phyloP scores from a whole-genome alignment of 768 basidiomycete genomes.

The Amyloporia xantha region DNA sequence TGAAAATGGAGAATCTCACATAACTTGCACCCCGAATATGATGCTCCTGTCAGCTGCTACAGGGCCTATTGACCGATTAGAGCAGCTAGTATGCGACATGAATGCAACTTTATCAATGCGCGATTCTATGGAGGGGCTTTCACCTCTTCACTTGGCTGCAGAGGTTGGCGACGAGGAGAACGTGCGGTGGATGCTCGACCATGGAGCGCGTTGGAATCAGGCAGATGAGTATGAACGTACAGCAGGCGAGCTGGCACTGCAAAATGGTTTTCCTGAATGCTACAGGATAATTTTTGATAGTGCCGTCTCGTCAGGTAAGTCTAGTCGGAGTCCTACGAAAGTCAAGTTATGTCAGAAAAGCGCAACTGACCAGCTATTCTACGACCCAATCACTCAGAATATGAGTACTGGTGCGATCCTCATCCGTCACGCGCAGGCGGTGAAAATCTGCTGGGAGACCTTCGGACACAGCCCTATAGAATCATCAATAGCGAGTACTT shows the following conservation, averaged over 20 bases:
- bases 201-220: not conserved
- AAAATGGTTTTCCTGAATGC: not conserved
- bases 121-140: not conserved
- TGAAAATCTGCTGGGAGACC: not conserved
- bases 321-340: too few species aligned
- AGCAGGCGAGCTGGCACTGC: not conserved
- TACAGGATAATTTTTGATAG: not conserved
- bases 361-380: not conserved
- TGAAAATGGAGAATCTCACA: too few species aligned
- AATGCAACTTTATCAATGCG: not conserved
- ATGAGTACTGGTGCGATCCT: not conserved
- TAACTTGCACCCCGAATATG: not conserved
- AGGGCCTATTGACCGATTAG: not conserved
- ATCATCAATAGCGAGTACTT: not conserved
- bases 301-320: not conserved
- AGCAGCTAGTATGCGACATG: not conserved
- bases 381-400: not conserved
- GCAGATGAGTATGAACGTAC: not conserved
- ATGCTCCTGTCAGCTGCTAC: not conserved
- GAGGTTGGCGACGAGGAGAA: not conserved
- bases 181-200: not conserved
- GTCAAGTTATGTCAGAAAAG: too few species aligned
- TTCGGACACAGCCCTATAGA: not conserved
- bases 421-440: not conserved
- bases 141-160: slow-evolving; percentile 2